Conservation (phyloP, 2,329 filamentous ascomycete species). For the Phoma sp. region DNA sequence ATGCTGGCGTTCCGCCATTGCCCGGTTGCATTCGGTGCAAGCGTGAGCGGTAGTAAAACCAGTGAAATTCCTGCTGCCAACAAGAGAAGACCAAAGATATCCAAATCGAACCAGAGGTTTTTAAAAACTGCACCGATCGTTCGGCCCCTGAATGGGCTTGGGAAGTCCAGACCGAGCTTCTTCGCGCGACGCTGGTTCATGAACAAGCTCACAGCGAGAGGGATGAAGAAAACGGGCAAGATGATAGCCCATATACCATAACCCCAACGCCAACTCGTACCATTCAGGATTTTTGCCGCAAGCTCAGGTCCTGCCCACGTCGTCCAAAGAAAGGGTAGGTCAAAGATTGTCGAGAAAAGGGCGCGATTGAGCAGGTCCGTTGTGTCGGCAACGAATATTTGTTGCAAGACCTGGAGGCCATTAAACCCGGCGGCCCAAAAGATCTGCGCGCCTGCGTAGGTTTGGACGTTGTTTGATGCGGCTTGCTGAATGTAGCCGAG, state of each 20-base stretch:
- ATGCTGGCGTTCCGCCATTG: conserved; percentile 54
- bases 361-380: conserved; percentile 64
- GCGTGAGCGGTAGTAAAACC: conserved; percentile 56
- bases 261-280: conserved; percentile 65
- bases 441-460: conserved; percentile 61
- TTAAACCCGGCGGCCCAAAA: conserved; percentile 68
- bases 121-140: conserved; percentile 46
- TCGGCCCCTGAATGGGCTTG: conserved; percentile 49
- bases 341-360: conserved; percentile 64
- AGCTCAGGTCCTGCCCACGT: conserved; percentile 66
- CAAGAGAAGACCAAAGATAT: conserved; percentile 57
- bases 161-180: conserved; percentile 53
- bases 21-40: conserved; percentile 45
- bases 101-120: conserved; percentile 62
- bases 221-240: conserved; percentile 63
- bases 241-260: conserved; percentile 69
- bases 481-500: conserved; percentile 66
- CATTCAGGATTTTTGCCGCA: conserved; percentile 55
- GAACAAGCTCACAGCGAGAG: conserved; percentile 60
- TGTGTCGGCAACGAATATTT: conserved; percentile 70
- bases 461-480: conserved; percentile 60
- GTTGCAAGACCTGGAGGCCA: conserved; percentile 66
- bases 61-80: conserved; percentile 59
- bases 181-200: conserved; percentile 61
- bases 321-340: conserved; percentile 66